Evolutionary conservation across 2,329 filamentous ascomycete species (phyloP), one percentile per base, ranked within the genome.

Genomic region (Exophiala lecanii-corni): DNA sequence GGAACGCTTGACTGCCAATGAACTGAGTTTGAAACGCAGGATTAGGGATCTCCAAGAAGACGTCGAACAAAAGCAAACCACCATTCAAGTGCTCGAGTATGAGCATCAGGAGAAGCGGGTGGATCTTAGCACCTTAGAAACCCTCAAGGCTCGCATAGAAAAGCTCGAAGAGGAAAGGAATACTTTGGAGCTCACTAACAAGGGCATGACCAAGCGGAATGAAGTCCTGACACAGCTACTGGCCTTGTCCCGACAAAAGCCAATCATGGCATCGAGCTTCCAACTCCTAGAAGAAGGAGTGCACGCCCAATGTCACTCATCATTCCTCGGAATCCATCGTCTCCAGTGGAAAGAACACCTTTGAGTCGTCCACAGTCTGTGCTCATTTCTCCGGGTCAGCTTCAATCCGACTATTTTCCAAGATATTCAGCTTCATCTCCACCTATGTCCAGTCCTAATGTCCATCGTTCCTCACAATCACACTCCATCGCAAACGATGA

Each of bases 141-240:
- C 43, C n/a, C 34, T 56, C 20, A 54, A 40, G 40, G 44, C 50
- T 10, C 47, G 39, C n/a, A 57, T 57, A 13, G 60, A 62, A 31
- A 59, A 55, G 39, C 41, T 64, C 26, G 59, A 61, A 40, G 57
- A 57, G 35, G 55, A 59, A 18, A 60, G 62, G 31, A 41, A 53
- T 9, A 44, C 43, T 35, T 49, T 64, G 15, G 60, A 60, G 36
- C 54, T 56, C 15, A 61, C 59, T 4, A 65, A 64, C 43, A 53
- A 55, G 12, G 57, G 55, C 30, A 54, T 65, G 39, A 61, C 59
- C 36, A 57, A 57, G 37, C 53, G 62, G 28, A 59, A 64, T 19
- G 62, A 65, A 49, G 61, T 64, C 12, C 51, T 65, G 48, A 62
- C 62, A 3, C 57, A 59, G 20, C 51, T 65, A 9, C 59, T 65